Conservation (phyloP, 768 basidiomycete species). For the Tulasnella sp. region DNA sequence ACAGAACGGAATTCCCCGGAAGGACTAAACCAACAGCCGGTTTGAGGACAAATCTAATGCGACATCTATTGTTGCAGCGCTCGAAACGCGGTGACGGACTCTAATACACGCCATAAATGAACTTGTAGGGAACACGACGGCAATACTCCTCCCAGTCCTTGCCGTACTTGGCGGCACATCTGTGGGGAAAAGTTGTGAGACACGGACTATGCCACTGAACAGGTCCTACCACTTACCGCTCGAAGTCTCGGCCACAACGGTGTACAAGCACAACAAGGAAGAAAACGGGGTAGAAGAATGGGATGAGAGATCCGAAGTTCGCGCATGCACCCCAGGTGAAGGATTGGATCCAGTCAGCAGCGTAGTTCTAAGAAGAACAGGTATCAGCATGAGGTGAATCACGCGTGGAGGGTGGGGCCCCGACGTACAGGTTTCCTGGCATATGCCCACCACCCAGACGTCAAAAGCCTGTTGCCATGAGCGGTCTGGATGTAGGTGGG, state of each 20-base stretch:
- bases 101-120: conserved; percentile 79
- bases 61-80: not conserved
- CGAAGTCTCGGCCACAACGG: conserved; percentile 88
- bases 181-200: conserved; percentile 20
- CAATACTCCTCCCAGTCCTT: conserved; percentile 93
- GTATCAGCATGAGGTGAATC: not conserved
- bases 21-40: too few species aligned
- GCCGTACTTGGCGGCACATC: conserved; percentile 81
- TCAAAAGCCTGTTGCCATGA: conserved; percentile 87
- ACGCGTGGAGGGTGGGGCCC: not conserved
- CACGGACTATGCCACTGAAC: not conserved
- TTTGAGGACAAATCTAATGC: not conserved
- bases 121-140: conserved; percentile 74
- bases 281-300: conserved; percentile 95
- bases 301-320: conserved; percentile 67
- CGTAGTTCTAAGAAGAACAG: conserved; percentile 58
- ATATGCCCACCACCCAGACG: conserved; percentile 89
- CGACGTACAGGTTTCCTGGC: conserved; percentile 77
- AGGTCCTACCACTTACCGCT: conserved; percentile 43
- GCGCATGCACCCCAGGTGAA: conserved; percentile 76
- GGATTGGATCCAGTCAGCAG: conserved; percentile 83
- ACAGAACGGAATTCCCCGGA: too few species aligned
- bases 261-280: conserved; percentile 90
- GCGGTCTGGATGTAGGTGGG: conserved; percentile 88
- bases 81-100: not conserved